Evolutionary conservation across 441 rosid species (phyloP).

Genomic region (Corymbia calophylla): DNA sequence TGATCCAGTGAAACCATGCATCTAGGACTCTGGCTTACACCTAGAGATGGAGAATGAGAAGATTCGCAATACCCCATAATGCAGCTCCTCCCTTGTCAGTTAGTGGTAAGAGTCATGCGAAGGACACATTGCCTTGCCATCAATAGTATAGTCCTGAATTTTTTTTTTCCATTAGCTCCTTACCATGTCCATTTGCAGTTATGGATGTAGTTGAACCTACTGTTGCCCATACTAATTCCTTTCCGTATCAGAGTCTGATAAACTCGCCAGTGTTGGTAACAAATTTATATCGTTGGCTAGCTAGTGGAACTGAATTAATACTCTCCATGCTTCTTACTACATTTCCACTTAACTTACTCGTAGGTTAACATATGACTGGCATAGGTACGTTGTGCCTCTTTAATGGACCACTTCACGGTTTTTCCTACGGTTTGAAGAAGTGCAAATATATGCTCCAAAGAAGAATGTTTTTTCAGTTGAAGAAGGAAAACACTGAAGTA

Average conservation of each 20-base stretch:
- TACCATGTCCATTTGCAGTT: neutral
- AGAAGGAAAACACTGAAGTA: no score
- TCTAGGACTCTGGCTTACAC: slow-evolving; percentile 42
- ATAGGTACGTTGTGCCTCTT: no score
- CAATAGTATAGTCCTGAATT: neutral
- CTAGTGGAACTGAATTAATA: neutral
- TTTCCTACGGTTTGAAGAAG: no score
- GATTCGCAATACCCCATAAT: slow-evolving; percentile 64
- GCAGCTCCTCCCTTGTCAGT: slow-evolving; percentile 68
- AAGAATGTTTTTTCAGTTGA: no score
- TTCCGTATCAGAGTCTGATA: no score
- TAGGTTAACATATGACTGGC: neutral
- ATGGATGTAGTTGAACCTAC: neutral
- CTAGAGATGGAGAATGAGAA: slow-evolving; percentile 67
- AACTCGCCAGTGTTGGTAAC: neutral
- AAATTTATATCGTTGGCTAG: neutral
- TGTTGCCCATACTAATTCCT: neutral
- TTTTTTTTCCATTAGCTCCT: neutral
- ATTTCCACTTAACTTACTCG: neutral
- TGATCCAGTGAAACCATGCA: neutral
- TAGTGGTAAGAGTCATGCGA: slow-evolving; percentile 46
- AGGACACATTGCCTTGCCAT: neutral
- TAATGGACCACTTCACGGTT: no score
- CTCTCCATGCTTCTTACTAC: accelerated
- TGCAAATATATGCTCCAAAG: no score